phyloP scores from a whole-genome alignment of 164 flowering plant genomes.

The Stephania yunnanensis region DNA sequence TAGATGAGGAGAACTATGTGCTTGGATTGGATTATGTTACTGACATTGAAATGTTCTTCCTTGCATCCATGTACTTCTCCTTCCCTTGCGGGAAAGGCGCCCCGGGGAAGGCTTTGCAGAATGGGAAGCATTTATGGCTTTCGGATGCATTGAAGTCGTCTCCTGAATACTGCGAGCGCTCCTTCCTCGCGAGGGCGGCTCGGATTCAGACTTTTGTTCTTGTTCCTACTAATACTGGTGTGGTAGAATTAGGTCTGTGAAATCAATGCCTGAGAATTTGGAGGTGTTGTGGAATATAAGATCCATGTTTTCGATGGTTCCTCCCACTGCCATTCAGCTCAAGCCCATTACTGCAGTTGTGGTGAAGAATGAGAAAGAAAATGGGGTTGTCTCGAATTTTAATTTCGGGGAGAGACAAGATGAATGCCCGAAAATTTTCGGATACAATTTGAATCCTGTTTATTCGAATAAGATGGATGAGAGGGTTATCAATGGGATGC shows the following conservation, averaged over 20 bases:
- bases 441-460: slow-evolving; percentile 56
- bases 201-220: slow-evolving; percentile 78
- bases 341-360: slow-evolving; percentile 23
- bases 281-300: slow-evolving; percentile 48
- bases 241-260: slow-evolving; percentile 81
- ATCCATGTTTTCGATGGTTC: slow-evolving; percentile 39
- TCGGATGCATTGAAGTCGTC: slow-evolving; percentile 45
- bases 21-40: slow-evolving; percentile 75
- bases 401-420: slow-evolving; percentile 30
- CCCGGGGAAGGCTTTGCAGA: slow-evolving; percentile 69
- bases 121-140: slow-evolving; percentile 69
- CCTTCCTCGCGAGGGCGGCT: slow-evolving; percentile 75
- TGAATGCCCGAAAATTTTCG: slow-evolving; percentile 59
- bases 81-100: slow-evolving; percentile 84
- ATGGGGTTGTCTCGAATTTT: slow-evolving; percentile 19
- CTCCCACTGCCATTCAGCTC: slow-evolving; percentile 12
- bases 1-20: slow-evolving; percentile 78
- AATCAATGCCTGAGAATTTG: slow-evolving; percentile 55
- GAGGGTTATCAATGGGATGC: slow-evolving; percentile 43
- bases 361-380: slow-evolving; percentile 32
- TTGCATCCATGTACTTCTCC: slow-evolving; percentile 91
- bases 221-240: slow-evolving; percentile 80
- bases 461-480: slow-evolving; percentile 38
- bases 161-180: slow-evolving; percentile 65
- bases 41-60: slow-evolving; percentile 89